Percentiles rank a stretch among this genome's conserved stretches.
phyloP scores from a whole-genome alignment of 1,284 basidiomycete species.

The Sutorius eximius region DNA sequence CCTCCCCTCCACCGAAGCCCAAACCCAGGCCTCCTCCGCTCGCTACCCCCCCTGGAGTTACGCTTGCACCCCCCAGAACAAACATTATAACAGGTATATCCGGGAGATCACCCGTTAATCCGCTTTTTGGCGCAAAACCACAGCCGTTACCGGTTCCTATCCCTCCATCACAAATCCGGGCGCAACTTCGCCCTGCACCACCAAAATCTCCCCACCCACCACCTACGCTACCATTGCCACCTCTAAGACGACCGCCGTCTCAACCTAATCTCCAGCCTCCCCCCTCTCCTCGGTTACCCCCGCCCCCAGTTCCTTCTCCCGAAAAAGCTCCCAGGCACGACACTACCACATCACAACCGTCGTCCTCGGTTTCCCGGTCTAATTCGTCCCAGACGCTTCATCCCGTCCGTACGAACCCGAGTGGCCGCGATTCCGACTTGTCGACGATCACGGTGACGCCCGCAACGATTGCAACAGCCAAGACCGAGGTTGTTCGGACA shows the following conservation, averaged over 20 bases:
- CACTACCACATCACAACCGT: slow-evolving; percentile 1
- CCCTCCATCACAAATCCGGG: slow-evolving; percentile 30
- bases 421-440: slow-evolving; percentile 50
- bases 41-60: neutral
- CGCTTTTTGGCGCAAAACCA: slow-evolving; percentile 25
- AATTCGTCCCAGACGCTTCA: slow-evolving; percentile 22
- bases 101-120: slow-evolving; percentile 27
- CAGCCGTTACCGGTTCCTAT: slow-evolving; percentile 32
- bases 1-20: slow-evolving; percentile 25
- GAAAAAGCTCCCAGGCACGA: neutral
- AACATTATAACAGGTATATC: slow-evolving; percentile 28
- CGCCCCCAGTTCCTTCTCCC: slow-evolving; percentile 14
- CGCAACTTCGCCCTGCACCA: slow-evolving; percentile 33
- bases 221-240: slow-evolving; percentile 23
- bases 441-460: slow-evolving; percentile 50
- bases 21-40: slow-evolving; percentile 21
- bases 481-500: slow-evolving; percentile 40
- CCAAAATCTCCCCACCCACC: slow-evolving; percentile 20
- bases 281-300: slow-evolving; percentile 3
- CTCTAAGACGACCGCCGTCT: slow-evolving; percentile 17
- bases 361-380: slow-evolving; percentile 9
- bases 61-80: slow-evolving; percentile 19
- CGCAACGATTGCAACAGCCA: slow-evolving; percentile 44
- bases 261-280: slow-evolving; percentile 13
- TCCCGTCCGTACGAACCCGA: slow-evolving; percentile 9